Evolutionary conservation across 768 basidiomycete genomes (phyloP), one percentile per base, ranked within the genome.

Genomic region (Sarcodon aspratus): DNA sequence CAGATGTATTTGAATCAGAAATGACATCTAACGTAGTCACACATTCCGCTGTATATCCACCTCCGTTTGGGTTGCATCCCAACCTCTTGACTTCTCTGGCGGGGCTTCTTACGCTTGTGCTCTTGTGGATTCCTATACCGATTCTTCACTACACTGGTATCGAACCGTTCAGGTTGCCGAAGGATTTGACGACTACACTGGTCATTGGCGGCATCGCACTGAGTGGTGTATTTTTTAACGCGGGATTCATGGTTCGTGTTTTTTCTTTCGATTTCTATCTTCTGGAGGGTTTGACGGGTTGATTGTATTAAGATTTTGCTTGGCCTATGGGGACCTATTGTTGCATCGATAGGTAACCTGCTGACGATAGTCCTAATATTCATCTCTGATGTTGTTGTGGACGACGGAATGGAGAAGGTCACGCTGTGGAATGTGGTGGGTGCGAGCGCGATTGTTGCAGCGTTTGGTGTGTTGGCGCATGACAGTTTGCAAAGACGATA

Each of bases 301-400:
- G 37, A 43, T 27, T 42, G 7, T 51, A 45, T 50, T 27, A 54
- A 92, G 89, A 73, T 87, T 48, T 69, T 95, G 3, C 69, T 95
- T 44, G 86, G 85, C 27, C 64, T 87, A 27, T 93, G 88, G 87
- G 91, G 91, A 3, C 91, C 91, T 6, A 79, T 93, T 37, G 76
- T 91, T 38, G 80, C 82, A 8, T 90, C 88, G 2, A 92, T 96
- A 33, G 92, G 91, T 42, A 91, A 79, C 63, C 74, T 98, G n/a
- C 73, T 95, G n/a, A 93, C 93, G 6, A 94, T 95, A 55, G 88
- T 95, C 35, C 73, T 96, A 45, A 87, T 92, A 11, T 77, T 92
- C 44, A 57, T 89, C 12, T 79, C 85, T 37, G 93, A 97, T 64
- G 71, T 84, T 7, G 54, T 82, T 13, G 83, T 92, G 52, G 80